phyloP scores from a whole-genome alignment of 768 basidiomycete genomes.

The Xerocomus brunneocitrinus region DNA sequence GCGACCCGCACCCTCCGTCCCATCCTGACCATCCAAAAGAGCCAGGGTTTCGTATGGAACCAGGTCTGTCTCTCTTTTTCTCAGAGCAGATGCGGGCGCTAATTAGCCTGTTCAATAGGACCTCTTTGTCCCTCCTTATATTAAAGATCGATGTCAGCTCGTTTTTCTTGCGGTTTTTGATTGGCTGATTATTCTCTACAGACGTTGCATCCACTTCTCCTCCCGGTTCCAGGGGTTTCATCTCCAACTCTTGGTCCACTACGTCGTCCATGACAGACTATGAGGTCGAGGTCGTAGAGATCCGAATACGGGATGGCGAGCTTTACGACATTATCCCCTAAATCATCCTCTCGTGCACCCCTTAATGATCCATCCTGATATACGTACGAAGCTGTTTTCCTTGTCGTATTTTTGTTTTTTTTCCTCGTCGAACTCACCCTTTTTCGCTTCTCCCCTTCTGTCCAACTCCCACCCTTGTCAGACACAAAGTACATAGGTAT shows the following conservation, averaged over 20 bases:
- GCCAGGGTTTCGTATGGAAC: constrained; percentile 90
- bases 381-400: constrained; percentile 1
- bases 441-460: background rate
- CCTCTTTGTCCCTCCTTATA: constrained; percentile 82
- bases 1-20: constrained; percentile 65
- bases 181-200: constrained; percentile 26
- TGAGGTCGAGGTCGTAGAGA: constrained; percentile 85
- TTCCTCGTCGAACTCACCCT: constrained; percentile 6
- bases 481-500: background rate
- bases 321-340: constrained; percentile 70
- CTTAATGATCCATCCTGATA: constrained; percentile 13
- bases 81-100: background rate
- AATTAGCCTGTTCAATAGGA: constrained; percentile 45
- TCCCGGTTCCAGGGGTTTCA: constrained; percentile 60
- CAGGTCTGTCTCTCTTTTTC: constrained; percentile 50
- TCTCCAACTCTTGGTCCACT: constrained; percentile 63
- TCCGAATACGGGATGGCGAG: constrained; percentile 76
- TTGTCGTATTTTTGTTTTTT: background rate
- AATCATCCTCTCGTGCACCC: background rate
- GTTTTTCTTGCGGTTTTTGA: constrained; percentile 16
- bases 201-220: constrained; percentile 83
- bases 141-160: constrained; percentile 83
- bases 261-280: constrained; percentile 68
- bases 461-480: background rate
- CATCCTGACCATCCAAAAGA: constrained; percentile 80